phyloP scores from a whole-genome alignment of 108 stramenopile genomes.

The Pseudonitzschia multistriata region DNA sequence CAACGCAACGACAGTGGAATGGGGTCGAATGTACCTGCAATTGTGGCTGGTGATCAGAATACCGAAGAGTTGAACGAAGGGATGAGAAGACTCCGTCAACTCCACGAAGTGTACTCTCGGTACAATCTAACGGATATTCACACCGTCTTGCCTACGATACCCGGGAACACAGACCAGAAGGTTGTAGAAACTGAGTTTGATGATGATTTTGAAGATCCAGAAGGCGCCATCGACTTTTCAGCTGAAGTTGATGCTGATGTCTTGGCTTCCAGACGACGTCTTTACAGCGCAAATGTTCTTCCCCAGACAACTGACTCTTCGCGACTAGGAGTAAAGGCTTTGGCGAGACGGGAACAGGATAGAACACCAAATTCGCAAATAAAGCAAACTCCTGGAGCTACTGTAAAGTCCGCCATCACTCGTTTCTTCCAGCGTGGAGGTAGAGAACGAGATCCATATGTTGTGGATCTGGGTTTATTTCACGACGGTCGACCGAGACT shows the following conservation, averaged over 20 bases:
- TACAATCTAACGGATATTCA: conserved; percentile 75
- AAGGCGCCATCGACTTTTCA: conserved; percentile 63
- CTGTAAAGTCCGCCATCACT: conserved; percentile 86
- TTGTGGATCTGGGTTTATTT: conserved; percentile 89
- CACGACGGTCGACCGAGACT: conserved; percentile 86
- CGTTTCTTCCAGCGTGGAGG: conserved; percentile 87
- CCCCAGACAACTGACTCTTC: conserved; percentile 6
- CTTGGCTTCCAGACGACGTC: conserved; percentile 72
- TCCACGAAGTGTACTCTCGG: conserved; percentile 72
- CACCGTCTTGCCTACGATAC: conserved; percentile 50
- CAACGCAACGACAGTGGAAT: conserved; percentile 38
- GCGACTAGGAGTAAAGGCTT: conserved; percentile 29
- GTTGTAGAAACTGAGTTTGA: conserved; percentile 60
- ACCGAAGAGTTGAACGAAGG: conserved; percentile 74
- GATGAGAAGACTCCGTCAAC: conserved; percentile 73
- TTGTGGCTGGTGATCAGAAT: conserved; percentile 54
- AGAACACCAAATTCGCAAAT: conserved; percentile 24
- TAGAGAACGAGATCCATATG: conserved; percentile 77
- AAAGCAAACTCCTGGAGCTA: conserved; percentile 78
- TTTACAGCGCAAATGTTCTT: conserved; percentile 33
- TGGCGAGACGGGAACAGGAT: conserved; percentile 15
- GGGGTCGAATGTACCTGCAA: conserved; percentile 52
- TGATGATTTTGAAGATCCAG: conserved; percentile 76
- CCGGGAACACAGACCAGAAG: conserved; percentile 41
- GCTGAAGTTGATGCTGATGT: conserved; percentile 88